Evolutionary conservation across 2,329 filamentous ascomycete genomes (phyloP), one percentile per base, ranked within the genome.

Genomic region (Penicillium capsulatum): DNA sequence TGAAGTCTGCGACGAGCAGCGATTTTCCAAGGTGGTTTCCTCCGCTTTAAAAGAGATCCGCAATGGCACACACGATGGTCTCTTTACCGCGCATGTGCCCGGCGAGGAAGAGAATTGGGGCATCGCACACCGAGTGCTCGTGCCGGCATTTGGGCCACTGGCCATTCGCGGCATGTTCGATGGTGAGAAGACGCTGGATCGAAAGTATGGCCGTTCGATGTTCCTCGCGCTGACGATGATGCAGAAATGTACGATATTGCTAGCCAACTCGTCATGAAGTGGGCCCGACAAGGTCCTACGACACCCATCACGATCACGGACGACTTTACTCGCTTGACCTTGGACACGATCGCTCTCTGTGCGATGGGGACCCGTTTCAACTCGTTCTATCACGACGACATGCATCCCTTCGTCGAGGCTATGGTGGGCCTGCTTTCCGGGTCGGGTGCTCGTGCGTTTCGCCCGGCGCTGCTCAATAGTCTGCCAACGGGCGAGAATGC

Each of bases 291-390:
- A 48, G 84, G 84, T 0, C 65, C 77, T 1, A 60, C 69, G 2
- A 59, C 72, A 31, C 67, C 74, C 7, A 83, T 89, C 42, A 66
- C 72, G 31, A 76, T 77, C 0, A 73, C 77, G 0, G 79, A 83
- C 13, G 81, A 86, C 59, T 85, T 86, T 47, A 86, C 83, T 2
- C 75, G 83, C n/a, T 66, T 88, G 20, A 80, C 84, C 0, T 72
- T 89, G 2, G 84, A 89, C 57, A 84, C 83, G 0, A 73, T 89
- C 7, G 81, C 81, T 1, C 71, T 89, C 17, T 84, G 82, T 59
- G 70, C 78, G n/a, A 83, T 86, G 79, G 76, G 77, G 26, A 83
- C 74, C 43, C 79, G 84, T 13, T 88, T 88, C 71, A 88, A 88
- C 63, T 82, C 77, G 1, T 87, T 82, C 62, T 89, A 88, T 56